Base-by-base conservation (phyloP, 2,329 filamentous ascomycete species). In the Neopestalotiopsis sp. region DNA sequence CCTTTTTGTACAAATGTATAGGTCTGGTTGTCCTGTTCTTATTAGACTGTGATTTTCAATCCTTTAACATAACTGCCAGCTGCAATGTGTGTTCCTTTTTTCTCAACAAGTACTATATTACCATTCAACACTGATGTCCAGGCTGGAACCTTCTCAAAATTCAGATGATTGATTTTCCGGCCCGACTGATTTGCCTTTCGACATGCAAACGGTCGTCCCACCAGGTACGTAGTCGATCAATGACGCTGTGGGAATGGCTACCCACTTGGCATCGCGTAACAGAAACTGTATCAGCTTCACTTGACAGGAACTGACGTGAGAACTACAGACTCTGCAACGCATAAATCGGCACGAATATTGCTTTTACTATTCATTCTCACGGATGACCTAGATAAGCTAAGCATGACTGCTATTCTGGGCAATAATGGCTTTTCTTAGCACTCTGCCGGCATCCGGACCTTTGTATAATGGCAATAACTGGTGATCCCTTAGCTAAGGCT, bases 191-290 rank as follows among this genome's bases (percentile, higher is more conserved):
- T 28, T n/a, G 17, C 17, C n/a, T 9, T 53, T 20, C 7, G n/a
- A 10, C 45, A n/a, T 24, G 5, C 17, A 53, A 53, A 53, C 14
- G 20, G n/a, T 53, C 24, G 24, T 28, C 24, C 24, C 24, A 28
- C 24, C 24, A 28, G 45, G 17, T 53, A 14, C 17, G 9, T 10
- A n/a, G 20, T 53, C 17, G 45, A 53, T 59, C 57, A 28, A 59
- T 59, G 57, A 59, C 57, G 57, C 24, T 17, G 57, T 34, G 24
- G 9, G 14, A 38, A 7, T 24, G 30, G 38, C 61, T 38, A 63
- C 32, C 28, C 17, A 49, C 67, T 68, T 68, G 67, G 67, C 67
- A 68, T 68, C 42, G 40, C 61, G 67, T 65, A 68, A 68, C n/a
- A 49, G 34, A 68, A 68, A 68, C 61, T 61, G 57, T 59, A 6